phyloP scores from a whole-genome alignment of 768 basidiomycete genomes.

The Leccinum fibrillosum region DNA sequence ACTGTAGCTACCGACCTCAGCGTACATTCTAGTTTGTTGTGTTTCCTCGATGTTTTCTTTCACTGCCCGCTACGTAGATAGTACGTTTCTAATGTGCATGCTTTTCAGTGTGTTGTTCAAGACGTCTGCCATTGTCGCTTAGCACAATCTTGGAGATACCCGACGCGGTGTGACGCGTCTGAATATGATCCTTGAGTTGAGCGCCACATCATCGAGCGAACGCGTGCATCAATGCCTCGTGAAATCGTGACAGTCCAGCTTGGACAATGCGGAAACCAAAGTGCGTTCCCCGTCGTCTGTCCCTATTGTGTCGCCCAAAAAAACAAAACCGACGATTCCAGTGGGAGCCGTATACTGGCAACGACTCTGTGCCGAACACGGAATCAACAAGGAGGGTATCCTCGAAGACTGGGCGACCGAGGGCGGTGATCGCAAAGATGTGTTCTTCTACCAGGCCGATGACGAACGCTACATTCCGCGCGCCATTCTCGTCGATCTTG shows the following conservation, averaged over 20 bases:
- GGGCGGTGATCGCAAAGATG: conserved; percentile 95
- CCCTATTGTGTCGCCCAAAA: neutral
- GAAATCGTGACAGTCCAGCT: conserved; percentile 83
- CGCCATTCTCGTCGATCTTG: conserved; percentile 93
- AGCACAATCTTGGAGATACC: neutral
- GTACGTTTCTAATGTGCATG: conserved; percentile 18
- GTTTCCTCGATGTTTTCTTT: conserved; percentile 12
- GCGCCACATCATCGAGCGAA: conserved; percentile 1
- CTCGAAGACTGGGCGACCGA: conserved; percentile 97
- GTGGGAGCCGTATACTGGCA: conserved; percentile 99
- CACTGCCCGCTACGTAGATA: conserved; percentile 9
- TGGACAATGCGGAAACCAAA: conserved; percentile 92
- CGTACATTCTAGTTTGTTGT: conserved; percentile 25
- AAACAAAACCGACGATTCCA: conserved; percentile 27
- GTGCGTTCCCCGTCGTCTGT: conserved; percentile 40
- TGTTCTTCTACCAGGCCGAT: conserved; percentile 99
- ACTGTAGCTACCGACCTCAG: conserved; percentile 13
- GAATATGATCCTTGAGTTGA: conserved; percentile 1
- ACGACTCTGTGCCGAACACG: conserved; percentile 96
- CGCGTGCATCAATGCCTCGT: conserved; percentile 57
- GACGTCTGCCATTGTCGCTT: neutral
- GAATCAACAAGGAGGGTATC: conserved; percentile 92
- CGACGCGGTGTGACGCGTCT: conserved; percentile 6
- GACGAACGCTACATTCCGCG: conserved; percentile 99
- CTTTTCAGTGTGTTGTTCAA: conserved; percentile 9